Conservation (phyloP, 768 basidiomycete species). For the Sistotremastrum suecicum region DNA sequence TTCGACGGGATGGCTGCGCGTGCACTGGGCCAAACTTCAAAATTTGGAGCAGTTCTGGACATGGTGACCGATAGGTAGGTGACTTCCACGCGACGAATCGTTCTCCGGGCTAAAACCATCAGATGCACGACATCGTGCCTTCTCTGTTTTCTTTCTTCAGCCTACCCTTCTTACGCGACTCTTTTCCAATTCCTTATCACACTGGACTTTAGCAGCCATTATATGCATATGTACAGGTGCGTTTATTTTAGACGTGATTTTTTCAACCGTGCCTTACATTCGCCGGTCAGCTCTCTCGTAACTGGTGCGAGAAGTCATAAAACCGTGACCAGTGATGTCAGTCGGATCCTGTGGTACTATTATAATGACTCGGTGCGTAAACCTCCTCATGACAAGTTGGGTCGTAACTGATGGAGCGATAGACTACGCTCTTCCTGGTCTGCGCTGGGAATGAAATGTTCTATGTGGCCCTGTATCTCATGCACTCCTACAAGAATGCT, state of each 20-base stretch:
- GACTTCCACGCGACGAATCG: neutral
- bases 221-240: conserved; percentile 99
- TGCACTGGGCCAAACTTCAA: conserved; percentile 77
- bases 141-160: conserved; percentile 83
- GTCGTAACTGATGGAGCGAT: neutral
- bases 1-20: conserved; percentile 91
- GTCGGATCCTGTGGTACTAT: conserved; percentile 80
- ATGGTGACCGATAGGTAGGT: conserved; percentile 97
- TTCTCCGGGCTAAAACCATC: conserved; percentile 1
- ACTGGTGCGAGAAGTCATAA: conserved; percentile 94
- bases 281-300: conserved; percentile 60
- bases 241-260: conserved; percentile 8
- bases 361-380: conserved; percentile 80
- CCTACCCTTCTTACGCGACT: conserved; percentile 74
- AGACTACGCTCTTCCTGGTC: conserved; percentile 82
- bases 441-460: conserved; percentile 95
- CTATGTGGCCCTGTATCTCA: conserved; percentile 89
- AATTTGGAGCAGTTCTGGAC: conserved; percentile 95
- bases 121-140: conserved; percentile 96
- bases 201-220: conserved; percentile 94
- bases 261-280: neutral
- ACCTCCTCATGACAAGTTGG: neutral
- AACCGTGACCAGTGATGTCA: conserved; percentile 81
- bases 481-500: conserved; percentile 53
- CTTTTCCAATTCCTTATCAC: conserved; percentile 92